Conservation (phyloP, 2,329 filamentous ascomycete species). For the Neonectria sp. region DNA sequence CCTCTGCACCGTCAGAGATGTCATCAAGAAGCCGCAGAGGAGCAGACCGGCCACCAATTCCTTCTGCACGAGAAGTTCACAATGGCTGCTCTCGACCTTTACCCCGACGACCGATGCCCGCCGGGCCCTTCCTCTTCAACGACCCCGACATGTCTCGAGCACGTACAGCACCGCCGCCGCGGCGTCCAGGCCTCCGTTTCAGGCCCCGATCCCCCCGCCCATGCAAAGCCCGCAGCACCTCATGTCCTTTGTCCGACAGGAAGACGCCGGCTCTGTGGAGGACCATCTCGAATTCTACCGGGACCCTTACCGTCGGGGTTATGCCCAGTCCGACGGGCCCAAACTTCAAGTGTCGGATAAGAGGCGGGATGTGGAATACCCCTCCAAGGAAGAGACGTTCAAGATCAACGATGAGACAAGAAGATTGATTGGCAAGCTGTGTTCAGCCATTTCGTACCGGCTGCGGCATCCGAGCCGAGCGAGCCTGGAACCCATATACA, state of each 20-base stretch:
- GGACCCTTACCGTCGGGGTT: conserved; percentile 69
- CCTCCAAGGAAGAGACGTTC: conserved; percentile 58
- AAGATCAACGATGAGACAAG: conserved; percentile 54
- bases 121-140: conserved; percentile 26
- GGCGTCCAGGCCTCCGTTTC: conserved; percentile 30
- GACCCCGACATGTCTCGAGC: conserved; percentile 40
- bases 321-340: conserved; percentile 66
- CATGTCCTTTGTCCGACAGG: conserved; percentile 67
- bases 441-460: conserved; percentile 57
- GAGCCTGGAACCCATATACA: conserved; percentile 63
- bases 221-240: conserved; percentile 60
- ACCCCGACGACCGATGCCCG: conserved; percentile 45
- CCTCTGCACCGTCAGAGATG: conserved; percentile 44
- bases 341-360: conserved; percentile 66
- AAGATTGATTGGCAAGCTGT: conserved; percentile 57
- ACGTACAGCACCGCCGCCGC: conserved; percentile 48
- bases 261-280: conserved; percentile 63
- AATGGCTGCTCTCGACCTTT: conserved; percentile 62
- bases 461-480: conserved; percentile 59
- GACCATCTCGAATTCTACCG: conserved; percentile 67
- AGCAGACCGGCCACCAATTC: conserved; percentile 25
- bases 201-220: conserved; percentile 27
- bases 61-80: conserved; percentile 53
- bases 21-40: conserved; percentile 32
- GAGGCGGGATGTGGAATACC: conserved; percentile 63